Conservation (phyloP, 768 basidiomycete genomes). For the Psilocybe tampanensis region DNA sequence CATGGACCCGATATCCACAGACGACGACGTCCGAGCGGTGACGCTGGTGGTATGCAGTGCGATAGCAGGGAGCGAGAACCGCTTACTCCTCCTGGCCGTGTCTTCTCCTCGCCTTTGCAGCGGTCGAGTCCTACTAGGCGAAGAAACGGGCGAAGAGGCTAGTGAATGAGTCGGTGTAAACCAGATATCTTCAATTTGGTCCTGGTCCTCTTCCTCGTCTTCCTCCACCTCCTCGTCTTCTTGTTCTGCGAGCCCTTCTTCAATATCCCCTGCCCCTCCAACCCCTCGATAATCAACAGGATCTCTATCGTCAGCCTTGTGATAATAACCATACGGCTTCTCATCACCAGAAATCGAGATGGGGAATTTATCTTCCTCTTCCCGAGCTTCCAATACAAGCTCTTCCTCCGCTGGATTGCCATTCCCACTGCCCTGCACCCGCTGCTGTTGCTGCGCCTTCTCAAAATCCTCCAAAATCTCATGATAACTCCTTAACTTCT, state of each 20-base stretch:
- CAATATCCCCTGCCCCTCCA: too few species aligned
- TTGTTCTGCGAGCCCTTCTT: too few species aligned
- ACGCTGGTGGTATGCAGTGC: conserved; percentile 75
- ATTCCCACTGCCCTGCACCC: neutral
- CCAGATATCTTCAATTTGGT: conserved; percentile 13
- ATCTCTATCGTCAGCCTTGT: too few species aligned
- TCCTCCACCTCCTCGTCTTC: conserved; percentile 12
- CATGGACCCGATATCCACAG: conserved; percentile 17
- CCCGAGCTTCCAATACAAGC: neutral
- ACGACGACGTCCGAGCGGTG: conserved; percentile 51
- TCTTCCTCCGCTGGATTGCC: neutral
- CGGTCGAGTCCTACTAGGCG: conserved; percentile 19
- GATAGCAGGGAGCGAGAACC: conserved; percentile 79
- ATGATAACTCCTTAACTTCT: conserved; percentile 64
- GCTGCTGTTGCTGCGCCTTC: conserved; percentile 27
- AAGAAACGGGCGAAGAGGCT: conserved; percentile 27
- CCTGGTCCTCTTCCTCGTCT: conserved; percentile 19
- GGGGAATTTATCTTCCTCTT: neutral
- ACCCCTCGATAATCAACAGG: too few species aligned
- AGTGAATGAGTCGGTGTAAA: conserved; percentile 18
- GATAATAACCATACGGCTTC: too few species aligned
- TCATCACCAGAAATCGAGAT: too few species aligned
- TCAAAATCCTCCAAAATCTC: conserved; percentile 68
- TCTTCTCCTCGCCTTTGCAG: conserved; percentile 62
- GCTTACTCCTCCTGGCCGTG: conserved; percentile 62